A percentile compares a stretch with the other conserved stretches of the same genome.
These are phyloP conservation scores for Colletotrichum lindemuthianum DNA, from an alignment of 2,329 filamentous ascomycete genomes.

Conservation along the genomic window DNA sequence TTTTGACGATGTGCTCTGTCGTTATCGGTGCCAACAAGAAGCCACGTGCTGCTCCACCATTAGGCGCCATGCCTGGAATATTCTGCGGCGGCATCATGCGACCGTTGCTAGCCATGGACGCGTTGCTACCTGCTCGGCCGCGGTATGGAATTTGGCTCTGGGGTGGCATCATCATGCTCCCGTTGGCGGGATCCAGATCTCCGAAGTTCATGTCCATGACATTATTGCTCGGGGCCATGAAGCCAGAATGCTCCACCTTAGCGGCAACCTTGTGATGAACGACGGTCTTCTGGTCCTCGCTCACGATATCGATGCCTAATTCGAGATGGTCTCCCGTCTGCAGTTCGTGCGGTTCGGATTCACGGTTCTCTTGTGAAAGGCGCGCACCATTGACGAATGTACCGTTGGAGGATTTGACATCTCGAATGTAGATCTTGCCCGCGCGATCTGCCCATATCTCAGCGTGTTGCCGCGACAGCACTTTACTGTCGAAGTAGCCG, in stretches of 20 bases:
- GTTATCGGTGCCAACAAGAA: constrained; percentile 91
- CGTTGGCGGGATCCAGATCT: constrained; percentile 85
- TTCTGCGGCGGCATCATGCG: constrained; percentile 66
- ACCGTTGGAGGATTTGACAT: constrained; percentile 98
- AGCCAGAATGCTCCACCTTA: constrained; percentile 94
- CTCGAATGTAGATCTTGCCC: constrained; percentile 94
- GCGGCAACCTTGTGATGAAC: constrained; percentile 98
- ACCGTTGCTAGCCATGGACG: constrained; percentile 69
- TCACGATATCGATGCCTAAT: constrained; percentile 97
- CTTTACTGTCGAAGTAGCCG: constrained; percentile 98
- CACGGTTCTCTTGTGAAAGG: constrained; percentile 91
- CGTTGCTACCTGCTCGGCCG: constrained; percentile 74
- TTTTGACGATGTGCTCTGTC: constrained; percentile 94
- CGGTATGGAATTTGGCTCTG: constrained; percentile 76
- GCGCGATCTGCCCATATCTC: constrained; percentile 90
- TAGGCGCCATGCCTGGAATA: constrained; percentile 61
- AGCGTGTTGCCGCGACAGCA: constrained; percentile 93
- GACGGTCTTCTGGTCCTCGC: constrained; percentile 97
- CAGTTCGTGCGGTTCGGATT: constrained; percentile 94
- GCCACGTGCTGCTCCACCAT: constrained; percentile 64
- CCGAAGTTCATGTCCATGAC: constrained; percentile 91
- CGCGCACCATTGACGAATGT: constrained; percentile 96
- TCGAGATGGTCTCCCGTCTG: constrained; percentile 92
- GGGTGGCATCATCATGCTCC: constrained; percentile 75
- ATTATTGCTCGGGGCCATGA: constrained; percentile 78